Evolutionary conservation across 73 alveolate species (phyloP).

Genomic region (Paramecium pentaurelia): DNA sequence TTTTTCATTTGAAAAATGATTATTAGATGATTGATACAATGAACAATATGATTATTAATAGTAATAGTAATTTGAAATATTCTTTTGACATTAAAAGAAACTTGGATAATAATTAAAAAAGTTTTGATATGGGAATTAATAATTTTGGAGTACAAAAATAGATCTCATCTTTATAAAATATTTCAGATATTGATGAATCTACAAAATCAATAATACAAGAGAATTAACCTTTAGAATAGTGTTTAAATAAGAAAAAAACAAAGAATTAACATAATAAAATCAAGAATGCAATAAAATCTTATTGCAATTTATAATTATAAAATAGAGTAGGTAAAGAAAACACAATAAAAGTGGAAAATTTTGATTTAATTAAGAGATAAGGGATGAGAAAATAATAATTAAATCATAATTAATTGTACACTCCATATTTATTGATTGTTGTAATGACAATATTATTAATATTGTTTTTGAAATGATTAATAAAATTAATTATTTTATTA

Average conservation of each 20-base stretch:
- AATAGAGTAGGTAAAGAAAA: background rate
- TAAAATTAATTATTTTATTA: background rate
- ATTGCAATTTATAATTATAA: background rate
- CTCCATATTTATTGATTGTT: background rate
- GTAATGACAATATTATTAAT: background rate
- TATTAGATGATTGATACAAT: background rate
- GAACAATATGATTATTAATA: background rate
- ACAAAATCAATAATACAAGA: background rate
- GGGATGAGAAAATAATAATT: background rate
- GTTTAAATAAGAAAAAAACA: no score
- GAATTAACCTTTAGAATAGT: background rate
- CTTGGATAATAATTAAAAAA: background rate
- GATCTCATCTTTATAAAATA: background rate
- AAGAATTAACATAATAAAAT: background rate
- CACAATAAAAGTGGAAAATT: background rate
- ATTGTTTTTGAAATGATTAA: background rate
- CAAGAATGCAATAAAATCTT: background rate
- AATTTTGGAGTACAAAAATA: background rate
- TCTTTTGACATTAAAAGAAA: background rate
- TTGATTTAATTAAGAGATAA: background rate
- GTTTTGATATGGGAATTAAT: background rate
- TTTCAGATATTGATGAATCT: background rate
- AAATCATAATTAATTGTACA: background rate
- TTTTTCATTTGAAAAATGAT: background rate
- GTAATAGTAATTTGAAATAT: background rate